Evolutionary conservation across 164 flowering plant species (phyloP).

Genomic region (Stephania japonica): DNA sequence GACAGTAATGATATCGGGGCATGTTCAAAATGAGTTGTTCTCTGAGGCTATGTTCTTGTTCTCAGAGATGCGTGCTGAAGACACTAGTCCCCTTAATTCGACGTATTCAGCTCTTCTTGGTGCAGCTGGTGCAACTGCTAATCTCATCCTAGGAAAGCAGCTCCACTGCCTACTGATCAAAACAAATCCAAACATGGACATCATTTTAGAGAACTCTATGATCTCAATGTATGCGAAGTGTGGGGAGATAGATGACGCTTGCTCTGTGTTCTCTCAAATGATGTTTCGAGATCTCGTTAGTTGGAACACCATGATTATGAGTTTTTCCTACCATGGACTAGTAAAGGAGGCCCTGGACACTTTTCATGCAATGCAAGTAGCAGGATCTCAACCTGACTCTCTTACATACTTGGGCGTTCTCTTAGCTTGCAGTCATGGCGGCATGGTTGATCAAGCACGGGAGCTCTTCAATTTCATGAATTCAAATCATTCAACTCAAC

Average conservation of each 20-base stretch:
- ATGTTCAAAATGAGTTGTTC: constrained; percentile 45
- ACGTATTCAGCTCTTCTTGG: constrained; percentile 47
- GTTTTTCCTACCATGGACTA: constrained; percentile 41
- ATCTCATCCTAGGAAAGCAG: constrained; percentile 44
- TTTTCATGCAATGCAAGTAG: constrained; percentile 29
- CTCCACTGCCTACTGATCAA: constrained; percentile 35
- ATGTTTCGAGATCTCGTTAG: constrained; percentile 36
- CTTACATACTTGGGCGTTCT: constrained; percentile 40
- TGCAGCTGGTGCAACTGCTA: constrained; percentile 48
- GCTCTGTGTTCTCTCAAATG: constrained; percentile 32
- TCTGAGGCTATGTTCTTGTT: constrained; percentile 32
- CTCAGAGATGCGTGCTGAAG: constrained; percentile 30
- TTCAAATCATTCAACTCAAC: constrained; percentile 20
- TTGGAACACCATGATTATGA: constrained; percentile 66
- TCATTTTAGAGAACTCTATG: constrained; percentile 40
- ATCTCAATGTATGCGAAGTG: constrained; percentile 62
- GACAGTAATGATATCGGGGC: constrained; percentile 59
- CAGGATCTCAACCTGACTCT: constrained; percentile 31
- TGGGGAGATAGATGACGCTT: constrained; percentile 38
- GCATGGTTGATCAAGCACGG: constrained; percentile 28
- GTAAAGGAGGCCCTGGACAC: constrained; percentile 28
- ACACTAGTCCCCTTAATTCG: constrained; percentile 29
- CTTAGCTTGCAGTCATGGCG: constrained; percentile 44
- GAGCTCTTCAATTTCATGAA: constrained; percentile 33
- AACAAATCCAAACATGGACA: constrained; percentile 22